Evolutionary conservation across 176 grass and related monocot species (phyloP), one percentile per base, ranked within the genome.

Genomic region (Typha latifolia): DNA sequence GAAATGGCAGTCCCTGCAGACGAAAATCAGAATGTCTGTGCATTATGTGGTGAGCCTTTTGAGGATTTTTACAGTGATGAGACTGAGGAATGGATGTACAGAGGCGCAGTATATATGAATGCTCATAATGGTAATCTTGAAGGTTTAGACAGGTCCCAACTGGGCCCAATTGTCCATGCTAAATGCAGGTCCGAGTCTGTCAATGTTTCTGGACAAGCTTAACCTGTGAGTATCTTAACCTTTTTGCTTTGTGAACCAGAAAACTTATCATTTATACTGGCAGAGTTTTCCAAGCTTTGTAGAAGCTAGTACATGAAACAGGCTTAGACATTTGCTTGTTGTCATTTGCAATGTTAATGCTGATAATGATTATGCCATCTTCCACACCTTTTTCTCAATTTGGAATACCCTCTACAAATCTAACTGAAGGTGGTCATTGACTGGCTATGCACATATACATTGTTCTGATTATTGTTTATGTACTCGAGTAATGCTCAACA

Each of bases 21-120:
- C 63, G 95, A 99, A 47, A 76, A 99, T 53, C 95, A 99, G 78
- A 94, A 76, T 12, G 27, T 49, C 56, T 99, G 95, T 87, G 95
- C 89, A 74, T 76, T 99, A 73, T 99, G 95, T 76, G 86, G 84
- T 70, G 95, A 99, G 71, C 61, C 64, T 59, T 99, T 99, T 78
- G 95, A 94, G 75, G 89, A 99, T 77, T 99, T 94, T 47, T 99
- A 99, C 73, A 94, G 95, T 47, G 89, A 99, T 77, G 95, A 94
- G 74, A 94, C 59, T 64, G 95, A 99, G 71, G 95, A 99, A 64
- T 99, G 95, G 95, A 94, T 99, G 89, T 99, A 99, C 71, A 90
- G 79, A 80, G 95, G 95, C 63, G 86, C 95, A 66, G 79, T 99
- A 15, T 99, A 99, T 84, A 85, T 94, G 86, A 93, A 93, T 79